Evolutionary conservation across 331 rosid genomes (phyloP).

Genomic region (Quercus phellos): DNA sequence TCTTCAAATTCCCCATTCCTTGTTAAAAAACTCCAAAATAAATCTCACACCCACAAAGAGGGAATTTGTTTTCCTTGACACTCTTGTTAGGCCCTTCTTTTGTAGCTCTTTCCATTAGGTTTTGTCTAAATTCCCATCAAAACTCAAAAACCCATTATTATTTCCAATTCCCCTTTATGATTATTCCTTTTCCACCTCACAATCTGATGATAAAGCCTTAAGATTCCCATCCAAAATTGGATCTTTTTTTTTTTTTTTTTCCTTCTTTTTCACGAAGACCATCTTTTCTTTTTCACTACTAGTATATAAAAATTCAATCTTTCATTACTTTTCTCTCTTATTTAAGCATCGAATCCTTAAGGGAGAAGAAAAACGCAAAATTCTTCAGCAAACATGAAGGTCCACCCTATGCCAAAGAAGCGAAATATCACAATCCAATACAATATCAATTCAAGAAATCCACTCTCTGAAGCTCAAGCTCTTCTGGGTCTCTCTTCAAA

Average conservation of each 20-base stretch:
- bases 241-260: background rate
- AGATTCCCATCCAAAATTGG: slow-evolving; percentile 33
- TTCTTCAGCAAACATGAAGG: slow-evolving; percentile 53
- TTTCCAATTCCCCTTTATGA: slow-evolving; percentile 35
- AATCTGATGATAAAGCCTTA: slow-evolving; percentile 23
- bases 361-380: no score
- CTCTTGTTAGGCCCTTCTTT: no score
- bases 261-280: background rate
- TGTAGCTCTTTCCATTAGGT: background rate
- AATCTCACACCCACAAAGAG: background rate
- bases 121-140: background rate
- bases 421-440: slow-evolving; percentile 82
- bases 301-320: background rate
- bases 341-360: background rate
- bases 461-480: slow-evolving; percentile 46
- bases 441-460: slow-evolving; percentile 30
- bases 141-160: background rate
- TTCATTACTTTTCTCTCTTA: slow-evolving; percentile 16
- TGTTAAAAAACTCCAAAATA: background rate
- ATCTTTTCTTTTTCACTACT: slow-evolving; percentile 8
- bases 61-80: background rate
- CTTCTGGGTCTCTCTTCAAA: slow-evolving; percentile 48
- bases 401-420: slow-evolving; percentile 81
- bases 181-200: slow-evolving; percentile 23
- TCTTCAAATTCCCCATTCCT: background rate